Percentiles rank a stretch among this genome's conserved stretches.
phyloP scores from a whole-genome alignment of 2,329 filamentous ascomycete genomes.

The Aspergillus floridensis region DNA sequence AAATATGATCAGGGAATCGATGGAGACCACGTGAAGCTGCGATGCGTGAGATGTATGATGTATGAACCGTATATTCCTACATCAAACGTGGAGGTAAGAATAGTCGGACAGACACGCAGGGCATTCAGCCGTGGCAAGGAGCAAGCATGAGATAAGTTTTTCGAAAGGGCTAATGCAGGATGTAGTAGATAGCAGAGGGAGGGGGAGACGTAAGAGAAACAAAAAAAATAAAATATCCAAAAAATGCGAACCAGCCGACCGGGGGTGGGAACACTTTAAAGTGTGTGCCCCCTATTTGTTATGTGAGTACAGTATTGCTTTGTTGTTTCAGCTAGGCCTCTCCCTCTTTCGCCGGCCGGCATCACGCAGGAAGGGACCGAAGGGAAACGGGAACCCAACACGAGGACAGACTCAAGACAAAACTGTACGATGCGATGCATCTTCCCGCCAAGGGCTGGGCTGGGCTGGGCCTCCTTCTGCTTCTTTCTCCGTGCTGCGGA shows the following conservation, averaged over 20 bases:
- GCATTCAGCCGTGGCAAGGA: not conserved
- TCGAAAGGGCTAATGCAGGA: not conserved
- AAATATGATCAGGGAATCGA: too few species aligned
- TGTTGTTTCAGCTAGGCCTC: not conserved
- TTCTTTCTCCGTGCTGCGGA: not conserved
- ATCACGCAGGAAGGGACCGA: not conserved
- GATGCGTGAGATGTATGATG: not conserved
- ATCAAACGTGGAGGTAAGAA: too few species aligned
- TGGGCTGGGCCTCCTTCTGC: not conserved
- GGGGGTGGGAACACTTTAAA: not conserved
- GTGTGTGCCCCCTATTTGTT: not conserved
- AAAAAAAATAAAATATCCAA: not conserved
- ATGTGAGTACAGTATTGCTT: not conserved
- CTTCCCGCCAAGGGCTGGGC: not conserved
- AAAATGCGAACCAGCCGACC: not conserved
- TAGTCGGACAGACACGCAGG: not conserved
- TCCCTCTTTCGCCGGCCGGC: not conserved
- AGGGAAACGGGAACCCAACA: not conserved
- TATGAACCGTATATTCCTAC: too few species aligned
- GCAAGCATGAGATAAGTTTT: not conserved
- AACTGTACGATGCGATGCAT: not conserved
- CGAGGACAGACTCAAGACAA: not conserved
- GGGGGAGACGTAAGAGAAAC: not conserved
- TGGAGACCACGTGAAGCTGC: not conserved
- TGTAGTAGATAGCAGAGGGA: too few species aligned